Conservation (phyloP, 2,329 filamentous ascomycete species). For the Penicillium sp. region DNA sequence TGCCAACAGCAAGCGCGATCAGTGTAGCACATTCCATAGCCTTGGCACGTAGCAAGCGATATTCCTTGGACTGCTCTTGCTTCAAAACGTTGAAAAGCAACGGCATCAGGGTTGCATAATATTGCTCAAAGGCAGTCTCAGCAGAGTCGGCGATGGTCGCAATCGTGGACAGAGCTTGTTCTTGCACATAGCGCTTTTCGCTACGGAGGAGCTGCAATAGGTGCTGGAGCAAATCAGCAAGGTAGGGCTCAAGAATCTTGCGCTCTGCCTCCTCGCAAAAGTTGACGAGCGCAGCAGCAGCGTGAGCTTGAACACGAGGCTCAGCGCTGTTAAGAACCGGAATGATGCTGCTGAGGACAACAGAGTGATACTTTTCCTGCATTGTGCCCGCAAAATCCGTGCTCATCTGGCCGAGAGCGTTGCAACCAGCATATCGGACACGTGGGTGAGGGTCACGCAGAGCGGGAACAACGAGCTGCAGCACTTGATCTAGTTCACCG, state of each 20-base stretch:
- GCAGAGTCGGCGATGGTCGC: constrained; percentile 98
- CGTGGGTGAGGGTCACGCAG: constrained; percentile 88
- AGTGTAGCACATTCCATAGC: constrained; percentile 99
- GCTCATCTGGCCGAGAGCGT: constrained; percentile 99
- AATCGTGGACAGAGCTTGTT: constrained; percentile 96
- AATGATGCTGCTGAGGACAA: constrained; percentile 87
- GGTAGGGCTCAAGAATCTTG: constrained; percentile 85
- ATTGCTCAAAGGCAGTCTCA: constrained; percentile 91
- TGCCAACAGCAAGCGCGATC: constrained; percentile 90
- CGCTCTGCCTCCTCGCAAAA: constrained; percentile 99
- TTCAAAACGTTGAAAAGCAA: constrained; percentile 86
- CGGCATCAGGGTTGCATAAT: constrained; percentile 96
- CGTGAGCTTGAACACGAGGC: constrained; percentile 93
- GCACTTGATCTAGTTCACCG: constrained; percentile 88
- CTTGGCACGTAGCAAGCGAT: constrained; percentile 87
- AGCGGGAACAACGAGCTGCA: constrained; percentile 92
- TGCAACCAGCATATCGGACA: constrained; percentile 96
- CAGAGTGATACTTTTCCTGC: constrained; percentile 92
- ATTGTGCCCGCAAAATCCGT: constrained; percentile 98
- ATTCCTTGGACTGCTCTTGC: constrained; percentile 91
- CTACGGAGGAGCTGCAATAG: constrained; percentile 88
- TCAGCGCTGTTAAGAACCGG: constrained; percentile 89
- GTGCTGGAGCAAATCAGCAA: constrained; percentile 83
- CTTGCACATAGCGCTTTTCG: constrained; percentile 94
- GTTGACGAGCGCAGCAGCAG: constrained; percentile 96